Evolutionary conservation across 202 grass and related monocot genomes (phyloP), one percentile per base, ranked within the genome.

Genomic region (Carex sylvatica): DNA sequence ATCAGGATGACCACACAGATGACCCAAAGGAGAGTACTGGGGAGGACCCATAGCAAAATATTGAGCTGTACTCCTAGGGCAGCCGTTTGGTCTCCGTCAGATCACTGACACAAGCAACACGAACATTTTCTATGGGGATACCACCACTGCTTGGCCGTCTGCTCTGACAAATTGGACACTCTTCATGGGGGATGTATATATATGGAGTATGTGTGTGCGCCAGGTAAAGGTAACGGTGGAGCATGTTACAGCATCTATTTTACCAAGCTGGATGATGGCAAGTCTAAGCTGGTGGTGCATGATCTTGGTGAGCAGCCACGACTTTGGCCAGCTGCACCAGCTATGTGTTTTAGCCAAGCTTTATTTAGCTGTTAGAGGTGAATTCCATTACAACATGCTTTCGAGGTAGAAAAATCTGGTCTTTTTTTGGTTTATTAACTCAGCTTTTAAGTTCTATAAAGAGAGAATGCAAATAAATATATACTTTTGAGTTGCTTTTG

Each of bases 331-430:
- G 19, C 40, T 49, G 42, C 40, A 72, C 4, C 19, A 9, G 68
- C 68, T 59, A 61, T 80, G 6, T 80, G 77, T 44, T 80, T 46
- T 44, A 73, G 44, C 70, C 44, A 51, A 73, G 44, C 70, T 73
- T 73, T 28, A 11, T 52, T 73, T 73, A 73, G 70, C 70, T 26
- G 8, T 19, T 28, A 2, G 3, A 26, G 13, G 14, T 52, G 22
- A 12, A 20, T 74, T 23, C 24, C 26, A 20, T 52, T 51, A 56
- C 3, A 14, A 52, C 12, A 52, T 14, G 70, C 69, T 74, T 52
- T 74, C 53, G 44, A 16, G 22, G 46, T 74, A 74, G 11, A 74
- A 51, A 56, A 6, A 3, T 14, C 10, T 11, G 10, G 2, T 51
- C 22, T 7, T 26, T 7, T 28, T 52, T 70, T 8, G 15, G n/a